Percentiles rank a stretch among this genome's conserved stretches.
These are phyloP conservation scores for Podila epigama DNA, from an alignment of 192 early-diverging fungal genomes.

Conservation along the genomic window DNA sequence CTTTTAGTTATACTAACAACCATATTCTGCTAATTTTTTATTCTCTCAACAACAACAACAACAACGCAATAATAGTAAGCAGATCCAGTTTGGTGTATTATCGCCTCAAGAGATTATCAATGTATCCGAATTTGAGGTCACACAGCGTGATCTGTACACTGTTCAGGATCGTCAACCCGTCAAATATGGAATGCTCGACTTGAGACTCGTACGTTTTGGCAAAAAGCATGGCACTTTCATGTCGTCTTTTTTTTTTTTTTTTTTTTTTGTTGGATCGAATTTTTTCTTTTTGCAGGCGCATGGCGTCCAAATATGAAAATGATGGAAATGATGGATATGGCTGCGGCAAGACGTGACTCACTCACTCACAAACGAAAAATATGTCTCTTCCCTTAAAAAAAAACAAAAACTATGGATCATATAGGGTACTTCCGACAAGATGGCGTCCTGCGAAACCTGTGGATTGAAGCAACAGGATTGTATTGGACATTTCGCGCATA, in stretches of 20 bases:
- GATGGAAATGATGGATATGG: not conserved
- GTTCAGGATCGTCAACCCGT: slow-evolving; percentile 78
- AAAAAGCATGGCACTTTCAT: too few species aligned
- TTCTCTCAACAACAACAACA: too few species aligned
- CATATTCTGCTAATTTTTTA: too few species aligned
- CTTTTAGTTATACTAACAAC: too few species aligned
- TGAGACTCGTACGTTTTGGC: slow-evolving; percentile 72
- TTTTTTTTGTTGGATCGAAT: too few species aligned
- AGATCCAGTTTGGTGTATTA: slow-evolving; percentile 95
- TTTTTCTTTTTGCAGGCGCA: too few species aligned
- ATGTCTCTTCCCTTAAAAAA: too few species aligned
- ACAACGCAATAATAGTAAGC: slow-evolving; percentile 69
- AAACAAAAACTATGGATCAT: too few species aligned
- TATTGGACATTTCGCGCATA: slow-evolving; percentile 95
- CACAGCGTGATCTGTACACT: slow-evolving; percentile 86
- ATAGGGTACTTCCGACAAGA: slow-evolving; percentile 86
- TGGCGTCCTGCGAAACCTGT: slow-evolving; percentile 90
- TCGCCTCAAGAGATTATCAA: slow-evolving; percentile 89
- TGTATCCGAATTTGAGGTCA: slow-evolving; percentile 88
- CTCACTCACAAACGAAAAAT: too few species aligned
- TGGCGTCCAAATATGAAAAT: too few species aligned
- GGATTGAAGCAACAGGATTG: slow-evolving; percentile 86
- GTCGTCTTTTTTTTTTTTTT: not conserved
- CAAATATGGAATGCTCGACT: slow-evolving; percentile 89
- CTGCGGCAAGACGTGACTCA: too few species aligned